Percentiles rank a stretch among this genome's conserved stretches.
Conservation (phyloP, 805 yeast genomes). For the Lachancea quebecensis region DNA sequence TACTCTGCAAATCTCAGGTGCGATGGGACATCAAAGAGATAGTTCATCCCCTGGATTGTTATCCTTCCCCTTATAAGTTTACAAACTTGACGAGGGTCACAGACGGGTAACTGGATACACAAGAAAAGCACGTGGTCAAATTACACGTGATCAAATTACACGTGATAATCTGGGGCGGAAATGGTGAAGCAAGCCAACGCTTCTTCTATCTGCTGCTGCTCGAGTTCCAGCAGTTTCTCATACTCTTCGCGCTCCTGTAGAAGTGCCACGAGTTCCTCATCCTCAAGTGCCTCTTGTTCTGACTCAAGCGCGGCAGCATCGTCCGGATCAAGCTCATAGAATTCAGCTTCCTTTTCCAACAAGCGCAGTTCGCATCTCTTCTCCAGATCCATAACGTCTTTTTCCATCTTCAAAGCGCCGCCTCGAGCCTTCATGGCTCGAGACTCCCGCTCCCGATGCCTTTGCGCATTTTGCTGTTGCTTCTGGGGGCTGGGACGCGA, state of each 20-base stretch:
- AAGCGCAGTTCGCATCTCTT: constrained; percentile 11
- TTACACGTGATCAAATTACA: no score
- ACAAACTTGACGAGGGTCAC: background rate
- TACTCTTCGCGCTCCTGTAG: constrained; percentile 6
- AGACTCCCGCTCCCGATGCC: constrained; percentile 1
- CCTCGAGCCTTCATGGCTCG: constrained; percentile 15
- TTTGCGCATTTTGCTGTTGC: constrained; percentile 1
- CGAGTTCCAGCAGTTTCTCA: constrained; percentile 4
- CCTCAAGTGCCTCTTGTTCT: constrained; percentile 15
- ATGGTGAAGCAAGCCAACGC: constrained; percentile 5
- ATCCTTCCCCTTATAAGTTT: background rate
- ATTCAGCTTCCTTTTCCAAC: constrained; percentile 16
- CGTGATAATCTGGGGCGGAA: background rate
- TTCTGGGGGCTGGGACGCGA: background rate
- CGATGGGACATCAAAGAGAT: background rate
- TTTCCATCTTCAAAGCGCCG: constrained; percentile 25
- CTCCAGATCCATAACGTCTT: constrained; percentile 23
- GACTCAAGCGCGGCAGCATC: constrained; percentile 13
- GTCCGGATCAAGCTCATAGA: constrained; percentile 17
- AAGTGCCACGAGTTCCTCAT: constrained; percentile 22
- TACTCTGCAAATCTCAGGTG: no score
- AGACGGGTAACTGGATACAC: no score
- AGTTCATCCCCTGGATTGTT: background rate
- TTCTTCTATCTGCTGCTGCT: constrained; percentile 8
- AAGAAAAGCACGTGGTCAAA: no score